Percentiles rank a stretch among this genome's conserved stretches.
phyloP scores from a whole-genome alignment of 164 flowering plant genomes.

The Sedum album region DNA sequence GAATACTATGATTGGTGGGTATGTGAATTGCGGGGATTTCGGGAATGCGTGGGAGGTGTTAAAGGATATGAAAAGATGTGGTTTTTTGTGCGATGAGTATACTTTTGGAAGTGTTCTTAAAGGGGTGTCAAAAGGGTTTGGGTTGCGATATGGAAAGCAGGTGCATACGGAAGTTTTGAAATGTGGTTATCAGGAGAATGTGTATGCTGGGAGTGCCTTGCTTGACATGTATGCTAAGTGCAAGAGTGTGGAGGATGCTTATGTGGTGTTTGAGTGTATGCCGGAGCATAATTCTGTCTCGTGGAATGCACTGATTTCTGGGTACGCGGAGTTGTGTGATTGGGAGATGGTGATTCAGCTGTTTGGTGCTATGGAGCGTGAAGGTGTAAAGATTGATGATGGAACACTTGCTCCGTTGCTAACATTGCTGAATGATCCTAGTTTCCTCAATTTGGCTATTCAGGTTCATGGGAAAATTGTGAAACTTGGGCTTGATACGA shows the following conservation, averaged over 20 bases:
- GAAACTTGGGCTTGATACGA: conserved; percentile 35
- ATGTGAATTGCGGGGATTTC: conserved; percentile 23
- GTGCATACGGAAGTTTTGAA: conserved; percentile 32
- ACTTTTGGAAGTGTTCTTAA: conserved; percentile 68
- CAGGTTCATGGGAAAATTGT: conserved; percentile 57
- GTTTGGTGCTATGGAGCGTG: conserved; percentile 47
- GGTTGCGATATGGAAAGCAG: background rate
- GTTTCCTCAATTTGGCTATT: conserved; percentile 23
- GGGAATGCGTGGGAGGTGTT: conserved; percentile 21
- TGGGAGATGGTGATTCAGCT: conserved; percentile 11
- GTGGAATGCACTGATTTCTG: conserved; percentile 79
- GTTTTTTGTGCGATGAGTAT: conserved; percentile 43
- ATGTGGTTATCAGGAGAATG: conserved; percentile 42
- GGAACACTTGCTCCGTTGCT: conserved; percentile 70
- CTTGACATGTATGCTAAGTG: conserved; percentile 82
- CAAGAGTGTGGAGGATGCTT: conserved; percentile 42
- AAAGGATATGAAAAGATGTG: conserved; percentile 33
- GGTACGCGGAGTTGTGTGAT: conserved; percentile 36
- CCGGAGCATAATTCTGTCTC: conserved; percentile 56
- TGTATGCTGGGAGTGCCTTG: conserved; percentile 58
- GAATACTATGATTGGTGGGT: conserved; percentile 14
- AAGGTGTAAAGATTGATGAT: conserved; percentile 43
- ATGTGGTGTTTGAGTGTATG: conserved; percentile 7
- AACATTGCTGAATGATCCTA: conserved; percentile 41
- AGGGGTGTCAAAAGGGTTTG: conserved; percentile 16